Base-by-base conservation (phyloP, 768 basidiomycete species). In the Suillus hirtellus region DNA sequence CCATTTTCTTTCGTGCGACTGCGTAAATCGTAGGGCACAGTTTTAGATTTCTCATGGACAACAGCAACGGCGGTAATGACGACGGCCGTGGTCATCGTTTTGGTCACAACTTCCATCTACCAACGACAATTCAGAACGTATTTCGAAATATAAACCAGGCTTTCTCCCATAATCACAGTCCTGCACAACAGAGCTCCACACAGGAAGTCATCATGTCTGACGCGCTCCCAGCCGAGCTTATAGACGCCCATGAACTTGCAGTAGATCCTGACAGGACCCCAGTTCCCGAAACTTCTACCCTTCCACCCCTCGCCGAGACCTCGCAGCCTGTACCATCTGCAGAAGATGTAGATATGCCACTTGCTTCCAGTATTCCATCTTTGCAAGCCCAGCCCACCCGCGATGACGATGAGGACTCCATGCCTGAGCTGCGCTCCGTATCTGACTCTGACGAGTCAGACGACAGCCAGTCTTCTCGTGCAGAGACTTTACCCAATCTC, bases 351-450 rank as follows among this genome's bases (percentile, higher is more conserved):
- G 63, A 61, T 9, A 65, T 68, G 35, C 60, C 66, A 46, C 34
- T 60, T 17, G 44, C 43, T 31, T 50, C 37, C 1, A 46, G 37
- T 27, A 10, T 24, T 12, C 21, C 66, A 21, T 31, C 44, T 21
- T n/a, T 14, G 10, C 46, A 17, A 66, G 53, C 17, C 19, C 19
- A 35, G 42, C 60, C 34, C 55, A 62, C 3, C 7, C 67, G 2
- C 12, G 69, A 75, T 34, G 75, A 77, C 40, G 76, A 76, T 44
- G 74, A 76, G 35, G 77, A 76, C 60, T 77, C 75, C 14, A 78
- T 83, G 77, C 82, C 83, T 12, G 76, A 72, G 0, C 71, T 83
- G 24, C 76, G 75, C 60, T 73, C 78, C 5, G 68, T 80, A 6
- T 73, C 77, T 12, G 75, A 79, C 64, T 78, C 77, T 24, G 76